These are phyloP conservation scores for Erigeron canadensis DNA, from an alignment of 129 eudicot species.

Conservation along the genomic window DNA sequence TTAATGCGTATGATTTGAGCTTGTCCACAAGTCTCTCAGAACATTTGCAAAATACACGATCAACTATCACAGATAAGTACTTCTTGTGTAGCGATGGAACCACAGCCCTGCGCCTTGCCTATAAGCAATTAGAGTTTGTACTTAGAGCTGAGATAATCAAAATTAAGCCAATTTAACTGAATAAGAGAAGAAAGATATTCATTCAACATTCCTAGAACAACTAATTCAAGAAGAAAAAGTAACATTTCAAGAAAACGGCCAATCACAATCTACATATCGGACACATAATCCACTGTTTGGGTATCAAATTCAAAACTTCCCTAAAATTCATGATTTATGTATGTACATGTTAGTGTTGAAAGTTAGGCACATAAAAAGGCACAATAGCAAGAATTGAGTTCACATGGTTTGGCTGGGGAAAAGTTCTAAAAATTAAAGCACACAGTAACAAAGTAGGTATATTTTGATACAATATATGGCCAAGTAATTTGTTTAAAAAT, in stretches of 20 bases:
- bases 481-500: background rate
- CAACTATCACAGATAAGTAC: constrained; percentile 83
- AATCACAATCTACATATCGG: background rate
- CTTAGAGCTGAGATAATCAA: constrained; percentile 17
- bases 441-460: no score
- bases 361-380: no score
- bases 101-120: constrained; percentile 99
- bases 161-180: background rate
- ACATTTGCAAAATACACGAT: constrained; percentile 89
- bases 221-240: background rate
- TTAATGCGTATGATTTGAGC: constrained; percentile 50
- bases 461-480: no score
- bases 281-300: no score
- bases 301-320: no score
- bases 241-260: background rate
- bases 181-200: no score
- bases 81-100: constrained; percentile 99
- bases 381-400: no score
- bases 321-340: no score
- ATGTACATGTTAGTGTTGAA: no score
- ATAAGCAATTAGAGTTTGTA: constrained; percentile 34
- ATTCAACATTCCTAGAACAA: background rate
- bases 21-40: constrained; percentile 83
- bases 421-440: no score
- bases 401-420: no score